These are phyloP conservation scores for Pestalotiopsis sp. DNA, from an alignment of 2,329 filamentous ascomycete species.

Conservation along the genomic window DNA sequence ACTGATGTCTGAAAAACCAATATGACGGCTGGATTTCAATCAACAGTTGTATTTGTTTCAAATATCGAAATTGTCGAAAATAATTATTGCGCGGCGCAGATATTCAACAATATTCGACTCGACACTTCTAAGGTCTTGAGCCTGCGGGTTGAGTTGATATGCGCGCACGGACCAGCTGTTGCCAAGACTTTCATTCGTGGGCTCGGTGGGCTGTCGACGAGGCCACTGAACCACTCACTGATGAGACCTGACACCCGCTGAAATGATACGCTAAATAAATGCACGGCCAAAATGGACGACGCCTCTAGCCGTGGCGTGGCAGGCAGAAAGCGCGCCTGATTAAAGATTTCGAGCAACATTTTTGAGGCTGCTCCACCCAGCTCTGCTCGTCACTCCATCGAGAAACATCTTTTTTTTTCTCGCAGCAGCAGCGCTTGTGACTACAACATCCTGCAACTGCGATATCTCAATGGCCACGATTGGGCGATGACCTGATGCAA, in stretches of 20 bases:
- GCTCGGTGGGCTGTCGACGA: background rate
- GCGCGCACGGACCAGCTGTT: background rate
- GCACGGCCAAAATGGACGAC: background rate
- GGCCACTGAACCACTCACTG: too few species aligned
- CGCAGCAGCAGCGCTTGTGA: background rate
- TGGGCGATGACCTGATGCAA: slow-evolving; percentile 3
- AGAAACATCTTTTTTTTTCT: background rate
- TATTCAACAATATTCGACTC: too few species aligned
- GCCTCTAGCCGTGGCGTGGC: background rate
- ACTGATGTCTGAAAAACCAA: too few species aligned
- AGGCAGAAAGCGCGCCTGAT: background rate
- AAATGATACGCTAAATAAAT: background rate
- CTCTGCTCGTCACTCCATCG: background rate
- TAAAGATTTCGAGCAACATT: background rate
- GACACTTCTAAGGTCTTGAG: background rate
- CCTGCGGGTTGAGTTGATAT: background rate
- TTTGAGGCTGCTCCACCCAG: background rate
- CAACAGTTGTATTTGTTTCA: too few species aligned
- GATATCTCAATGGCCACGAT: background rate
- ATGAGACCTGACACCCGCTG: too few species aligned
- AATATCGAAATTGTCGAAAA: too few species aligned
- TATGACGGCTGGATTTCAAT: too few species aligned
- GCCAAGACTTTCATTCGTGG: background rate
- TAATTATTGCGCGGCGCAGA: too few species aligned
- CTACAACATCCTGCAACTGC: background rate